A percentile compares a stretch with the other conserved stretches of the same genome.
Conservation (phyloP, 2,329 filamentous ascomycete genomes). For the Myotisia sp. region DNA sequence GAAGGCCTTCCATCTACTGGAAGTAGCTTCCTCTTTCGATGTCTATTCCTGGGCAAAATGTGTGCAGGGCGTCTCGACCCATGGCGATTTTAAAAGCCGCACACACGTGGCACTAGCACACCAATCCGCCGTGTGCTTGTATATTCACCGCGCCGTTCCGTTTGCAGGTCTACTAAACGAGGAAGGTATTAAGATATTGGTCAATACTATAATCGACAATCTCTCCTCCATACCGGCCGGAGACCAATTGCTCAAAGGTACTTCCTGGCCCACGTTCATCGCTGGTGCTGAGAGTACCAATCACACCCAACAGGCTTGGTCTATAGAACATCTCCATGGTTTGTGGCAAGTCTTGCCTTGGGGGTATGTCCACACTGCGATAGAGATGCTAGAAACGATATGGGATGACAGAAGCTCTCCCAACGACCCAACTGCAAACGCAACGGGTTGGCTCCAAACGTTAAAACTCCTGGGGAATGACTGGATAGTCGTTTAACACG, state of each 20-base stretch:
- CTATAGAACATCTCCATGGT: conserved; percentile 21
- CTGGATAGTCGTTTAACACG: conserved; percentile 6
- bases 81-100: conserved; percentile 17
- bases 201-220: conserved; percentile 22
- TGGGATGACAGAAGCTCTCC: not conserved
- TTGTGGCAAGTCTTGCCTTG: conserved; percentile 19
- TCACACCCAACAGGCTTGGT: conserved; percentile 19
- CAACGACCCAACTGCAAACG: not conserved
- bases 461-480: conserved; percentile 4
- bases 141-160: conserved; percentile 4
- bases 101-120: conserved; percentile 14
- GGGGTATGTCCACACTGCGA: conserved; percentile 3
- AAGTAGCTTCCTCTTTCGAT: conserved; percentile 1
- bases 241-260: conserved; percentile 30
- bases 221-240: conserved; percentile 23
- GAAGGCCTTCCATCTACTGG: conserved; percentile 2
- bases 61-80: conserved; percentile 1
- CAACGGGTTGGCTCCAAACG: conserved; percentile 3
- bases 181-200: conserved; percentile 4
- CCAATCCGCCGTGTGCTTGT: conserved; percentile 5
- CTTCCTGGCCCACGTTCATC: conserved; percentile 32
- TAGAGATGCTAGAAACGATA: conserved; percentile 3
- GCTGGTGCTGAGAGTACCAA: conserved; percentile 28
- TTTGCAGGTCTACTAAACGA: conserved; percentile 3
- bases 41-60: conserved; percentile 2